phyloP scores from a whole-genome alignment of 108 stramenopile genomes.

The Nannochloropsis oceanica region DNA sequence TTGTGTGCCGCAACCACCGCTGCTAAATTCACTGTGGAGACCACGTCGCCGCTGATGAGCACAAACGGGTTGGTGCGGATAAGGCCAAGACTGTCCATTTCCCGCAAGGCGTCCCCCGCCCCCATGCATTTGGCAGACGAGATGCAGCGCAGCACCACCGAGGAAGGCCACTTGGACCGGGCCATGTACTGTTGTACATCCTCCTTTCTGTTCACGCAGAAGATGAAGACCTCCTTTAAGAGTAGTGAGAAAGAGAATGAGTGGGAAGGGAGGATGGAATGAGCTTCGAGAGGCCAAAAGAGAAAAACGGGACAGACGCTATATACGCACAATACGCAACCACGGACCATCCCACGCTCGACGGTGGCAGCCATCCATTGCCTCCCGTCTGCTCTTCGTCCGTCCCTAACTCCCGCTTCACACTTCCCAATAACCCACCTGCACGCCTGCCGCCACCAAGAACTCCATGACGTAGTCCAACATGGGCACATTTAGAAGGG shows the following conservation, averaged over 20 bases:
- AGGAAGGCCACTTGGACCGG: slow-evolving; percentile 3
- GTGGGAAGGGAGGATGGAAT: not conserved
- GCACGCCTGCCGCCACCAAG: slow-evolving; percentile 63
- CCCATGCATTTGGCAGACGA: slow-evolving; percentile 37
- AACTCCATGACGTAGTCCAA: slow-evolving; percentile 86
- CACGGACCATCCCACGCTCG: too few species aligned
- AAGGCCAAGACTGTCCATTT: slow-evolving; percentile 77
- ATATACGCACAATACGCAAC: too few species aligned
- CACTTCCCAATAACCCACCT: slow-evolving; percentile 1
- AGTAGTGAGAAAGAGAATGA: slow-evolving; percentile 1
- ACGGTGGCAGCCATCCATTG: not conserved
- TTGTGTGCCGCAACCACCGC: slow-evolving; percentile 45
- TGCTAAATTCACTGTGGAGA: slow-evolving; percentile 70
- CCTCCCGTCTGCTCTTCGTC: slow-evolving; percentile 25
- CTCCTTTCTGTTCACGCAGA: slow-evolving; percentile 36
- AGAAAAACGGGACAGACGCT: too few species aligned
- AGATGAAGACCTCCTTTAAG: slow-evolving; percentile 44
- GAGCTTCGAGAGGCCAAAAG: too few species aligned
- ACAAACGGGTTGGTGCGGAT: slow-evolving; percentile 88
- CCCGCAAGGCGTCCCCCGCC: slow-evolving; percentile 85
- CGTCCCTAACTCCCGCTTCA: not conserved
- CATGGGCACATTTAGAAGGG: slow-evolving; percentile 79
- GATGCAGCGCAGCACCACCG: slow-evolving; percentile 16
- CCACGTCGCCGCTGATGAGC: slow-evolving; percentile 75
- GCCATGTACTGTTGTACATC: slow-evolving; percentile 24